Percentiles rank a stretch among this genome's conserved stretches.
phyloP scores from a whole-genome alignment of 352 stramenopile genomes.

The Phytopythium boreale region DNA sequence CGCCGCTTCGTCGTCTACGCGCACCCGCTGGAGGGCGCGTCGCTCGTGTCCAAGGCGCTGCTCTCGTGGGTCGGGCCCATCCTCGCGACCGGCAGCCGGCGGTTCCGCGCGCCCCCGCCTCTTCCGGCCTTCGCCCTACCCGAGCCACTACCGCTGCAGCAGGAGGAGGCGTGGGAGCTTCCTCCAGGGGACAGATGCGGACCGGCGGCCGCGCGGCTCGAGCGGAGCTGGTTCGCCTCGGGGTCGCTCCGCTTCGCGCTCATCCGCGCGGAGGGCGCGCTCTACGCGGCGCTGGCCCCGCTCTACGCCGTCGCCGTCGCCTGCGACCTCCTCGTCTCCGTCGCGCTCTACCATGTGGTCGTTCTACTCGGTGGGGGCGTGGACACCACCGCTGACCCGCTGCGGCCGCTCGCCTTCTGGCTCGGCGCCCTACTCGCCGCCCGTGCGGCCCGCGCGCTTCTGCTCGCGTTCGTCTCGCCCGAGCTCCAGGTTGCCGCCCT shows the following conservation, averaged over 20 bases:
- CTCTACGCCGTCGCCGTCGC: constrained; percentile 40
- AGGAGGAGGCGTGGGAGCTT: constrained; percentile 64
- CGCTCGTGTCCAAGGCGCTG: constrained; percentile 34
- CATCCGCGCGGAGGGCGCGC: constrained; percentile 40
- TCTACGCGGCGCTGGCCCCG: constrained; percentile 39
- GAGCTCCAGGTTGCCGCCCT: constrained; percentile 66
- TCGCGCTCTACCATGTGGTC: constrained; percentile 61
- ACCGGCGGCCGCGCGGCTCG: constrained; percentile 40
- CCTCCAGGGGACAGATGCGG: constrained; percentile 36
- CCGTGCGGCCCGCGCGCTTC: constrained; percentile 55
- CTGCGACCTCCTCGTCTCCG: constrained; percentile 57
- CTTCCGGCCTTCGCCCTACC: constrained; percentile 28
- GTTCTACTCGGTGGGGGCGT: constrained; percentile 33
- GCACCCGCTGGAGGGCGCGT: constrained; percentile 42
- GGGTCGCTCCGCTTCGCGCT: constrained; percentile 56
- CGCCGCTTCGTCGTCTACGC: constrained; percentile 20
- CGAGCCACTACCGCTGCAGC: constrained; percentile 31
- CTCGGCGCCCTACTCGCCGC: constrained; percentile 56
- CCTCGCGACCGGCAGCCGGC: constrained; percentile 31
- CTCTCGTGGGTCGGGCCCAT: constrained; percentile 48
- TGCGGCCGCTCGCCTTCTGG: constrained; percentile 44
- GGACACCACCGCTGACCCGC: constrained; percentile 16
- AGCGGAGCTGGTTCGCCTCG: constrained; percentile 54
- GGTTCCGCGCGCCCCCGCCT: constrained; percentile 21
- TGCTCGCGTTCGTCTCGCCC: constrained; percentile 56